phyloP scores from a whole-genome alignment of 2,329 filamentous ascomycete genomes.

The Fusarium fracticaudum region DNA sequence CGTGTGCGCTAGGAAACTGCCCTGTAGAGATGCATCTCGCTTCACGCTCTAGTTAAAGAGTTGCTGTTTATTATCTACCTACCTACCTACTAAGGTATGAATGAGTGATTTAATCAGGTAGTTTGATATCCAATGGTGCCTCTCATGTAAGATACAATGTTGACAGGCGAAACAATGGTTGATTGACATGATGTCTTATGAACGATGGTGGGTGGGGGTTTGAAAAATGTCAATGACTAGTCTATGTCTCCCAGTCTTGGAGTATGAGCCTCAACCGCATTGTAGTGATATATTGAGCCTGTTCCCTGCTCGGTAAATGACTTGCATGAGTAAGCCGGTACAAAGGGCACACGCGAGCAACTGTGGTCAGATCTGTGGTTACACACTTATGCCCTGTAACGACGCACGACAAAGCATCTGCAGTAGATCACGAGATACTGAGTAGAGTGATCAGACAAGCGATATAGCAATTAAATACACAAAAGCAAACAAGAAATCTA shows the following conservation, averaged over 20 bases:
- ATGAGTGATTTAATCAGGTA: not conserved
- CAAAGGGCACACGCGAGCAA: not conserved
- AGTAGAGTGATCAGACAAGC: not conserved
- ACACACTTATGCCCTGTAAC: slow-evolving; percentile 3
- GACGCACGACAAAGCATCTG: not conserved
- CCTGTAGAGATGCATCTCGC: not conserved
- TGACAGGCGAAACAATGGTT: not conserved
- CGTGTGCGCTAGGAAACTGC: not conserved
- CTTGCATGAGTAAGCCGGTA: not conserved
- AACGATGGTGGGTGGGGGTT: not conserved
- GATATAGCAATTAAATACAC: no score
- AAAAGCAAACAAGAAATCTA: not conserved
- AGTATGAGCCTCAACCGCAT: not conserved
- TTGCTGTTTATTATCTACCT: not conserved
- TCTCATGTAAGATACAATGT: not conserved
- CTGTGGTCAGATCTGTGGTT: not conserved
- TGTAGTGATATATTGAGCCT: not conserved
- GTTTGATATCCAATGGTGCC: not conserved
- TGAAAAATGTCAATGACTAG: not conserved
- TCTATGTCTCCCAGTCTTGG: not conserved
- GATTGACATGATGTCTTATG: not conserved
- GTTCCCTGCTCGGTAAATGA: not conserved
- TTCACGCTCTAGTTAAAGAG: not conserved
- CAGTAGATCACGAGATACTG: slow-evolving; percentile 15
- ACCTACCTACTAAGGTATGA: not conserved